Evolutionary conservation across 352 stramenopile genomes (phyloP), one percentile per base, ranked within the genome.

Genomic region (Hyaloperonospora arabidopsidis): DNA sequence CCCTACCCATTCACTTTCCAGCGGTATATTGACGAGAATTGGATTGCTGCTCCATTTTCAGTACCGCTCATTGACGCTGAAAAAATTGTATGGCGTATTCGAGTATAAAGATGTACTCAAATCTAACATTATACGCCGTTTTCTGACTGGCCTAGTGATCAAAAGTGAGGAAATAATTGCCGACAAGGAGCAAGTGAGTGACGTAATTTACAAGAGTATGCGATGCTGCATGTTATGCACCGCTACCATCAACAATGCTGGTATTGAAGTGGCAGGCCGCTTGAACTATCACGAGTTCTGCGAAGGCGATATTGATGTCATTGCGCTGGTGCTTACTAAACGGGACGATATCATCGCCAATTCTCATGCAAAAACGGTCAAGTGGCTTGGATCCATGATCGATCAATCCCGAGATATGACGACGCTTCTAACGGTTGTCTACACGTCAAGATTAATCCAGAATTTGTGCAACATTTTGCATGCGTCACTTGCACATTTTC

Each of bases 371-470:
- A 85, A 87, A 52, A 65, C 63, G 0, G 61, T 93, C 6, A 93
- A 93, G 41, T 93, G 83, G 83, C 59, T 93, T 0, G 83, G 83
- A 17, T 79, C 68, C 6, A 87, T 89, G 70, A 69, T 90, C 2
- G 76, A 89, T 67, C 63, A 67, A 15, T 83, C 81, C 0, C 63
- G 59, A 11, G 65, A 84, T 55, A 38, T 91, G 6, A 78, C 70
- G 0, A 59, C 65, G 14, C 57, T 89, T 4, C 45, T 91, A 6
- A 74, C 87, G 47, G 64, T 87, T 47, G 65, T 87, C 0, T 68
- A 73, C 22, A 45, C 67, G 4, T 89, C 78, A 0, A 73, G 73
- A 17, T 59, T 87, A 10, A 74, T 89, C 52, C 74, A 84, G 61
- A 78, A 65, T 1, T 60, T 91, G 1, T 88, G 78, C 23, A 58